Percentiles rank a stretch among this genome's conserved stretches.
These are phyloP conservation scores for Stachybotrys chlorohalonatus DNA, from an alignment of 2,329 filamentous ascomycete genomes.

Conservation along the genomic window DNA sequence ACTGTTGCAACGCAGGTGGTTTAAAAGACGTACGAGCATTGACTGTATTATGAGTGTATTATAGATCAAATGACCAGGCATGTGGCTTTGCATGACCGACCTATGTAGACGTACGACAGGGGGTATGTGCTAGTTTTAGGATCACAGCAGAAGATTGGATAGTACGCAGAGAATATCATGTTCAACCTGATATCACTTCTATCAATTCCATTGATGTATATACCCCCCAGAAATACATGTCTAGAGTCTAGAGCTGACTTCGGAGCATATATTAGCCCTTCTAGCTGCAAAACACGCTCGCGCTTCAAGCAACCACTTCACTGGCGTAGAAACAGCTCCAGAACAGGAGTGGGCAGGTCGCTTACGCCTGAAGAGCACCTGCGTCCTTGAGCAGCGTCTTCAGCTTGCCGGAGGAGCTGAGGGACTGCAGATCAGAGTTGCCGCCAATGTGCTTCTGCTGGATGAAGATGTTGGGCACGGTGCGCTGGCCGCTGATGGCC, in stretches of 20 bases:
- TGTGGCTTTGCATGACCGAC: not conserved
- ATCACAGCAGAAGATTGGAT: no score
- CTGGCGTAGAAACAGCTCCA: no score
- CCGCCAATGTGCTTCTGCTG: conserved; percentile 85
- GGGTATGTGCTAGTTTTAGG: no score
- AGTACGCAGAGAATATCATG: no score
- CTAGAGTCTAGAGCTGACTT: not conserved
- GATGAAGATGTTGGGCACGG: conserved; percentile 96
- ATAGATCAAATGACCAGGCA: not conserved
- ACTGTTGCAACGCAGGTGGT: conserved; percentile 75
- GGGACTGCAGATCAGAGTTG: conserved; percentile 71
- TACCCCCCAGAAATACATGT: not conserved
- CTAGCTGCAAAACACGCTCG: no score
- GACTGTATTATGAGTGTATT: not conserved
- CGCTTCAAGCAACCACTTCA: no score
- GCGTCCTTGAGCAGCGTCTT: conserved; percentile 31
- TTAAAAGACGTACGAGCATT: conserved; percentile 9
- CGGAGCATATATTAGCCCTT: no score
- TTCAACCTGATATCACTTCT: no score
- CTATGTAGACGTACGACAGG: no score
- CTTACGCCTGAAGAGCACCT: conserved; percentile 33
- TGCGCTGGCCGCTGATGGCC: conserved; percentile 73
- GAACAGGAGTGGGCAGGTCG: not conserved
- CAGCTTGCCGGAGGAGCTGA: conserved; percentile 39
- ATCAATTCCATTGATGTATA: no score